Percentiles rank a stretch among this genome's conserved stretches.
These are phyloP conservation scores for Knoxia roxburghii DNA, from an alignment of 257 asterid species.

Conservation along the genomic window DNA sequence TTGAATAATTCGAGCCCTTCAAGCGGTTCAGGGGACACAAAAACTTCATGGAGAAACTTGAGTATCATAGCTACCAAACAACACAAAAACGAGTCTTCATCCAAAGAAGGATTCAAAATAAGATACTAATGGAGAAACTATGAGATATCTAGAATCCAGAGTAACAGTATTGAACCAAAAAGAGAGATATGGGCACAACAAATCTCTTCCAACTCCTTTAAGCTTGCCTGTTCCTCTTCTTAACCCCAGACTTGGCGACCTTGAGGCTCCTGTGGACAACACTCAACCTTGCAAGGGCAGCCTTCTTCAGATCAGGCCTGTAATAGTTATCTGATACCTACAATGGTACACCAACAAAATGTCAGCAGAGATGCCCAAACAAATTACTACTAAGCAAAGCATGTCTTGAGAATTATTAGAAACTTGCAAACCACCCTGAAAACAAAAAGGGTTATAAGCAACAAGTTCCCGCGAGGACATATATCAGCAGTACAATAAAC, in stretches of 20 bases:
- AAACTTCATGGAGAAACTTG: too few relatives aligned
- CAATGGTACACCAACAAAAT: not conserved
- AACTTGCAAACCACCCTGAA: not conserved
- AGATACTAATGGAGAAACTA: not conserved
- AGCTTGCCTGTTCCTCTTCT: slow-evolving; percentile 87
- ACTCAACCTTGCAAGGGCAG: slow-evolving; percentile 86
- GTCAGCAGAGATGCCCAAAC: not conserved
- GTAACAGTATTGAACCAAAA: not conserved
- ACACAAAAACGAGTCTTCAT: not conserved
- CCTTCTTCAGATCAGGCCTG: slow-evolving; percentile 89
- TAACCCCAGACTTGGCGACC: slow-evolving; percentile 85
- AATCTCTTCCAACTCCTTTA: not conserved
- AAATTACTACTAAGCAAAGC: too few relatives aligned
- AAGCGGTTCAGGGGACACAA: not conserved
- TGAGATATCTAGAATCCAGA: not conserved
- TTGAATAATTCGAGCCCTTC: not conserved
- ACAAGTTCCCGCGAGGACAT: not conserved
- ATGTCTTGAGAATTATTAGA: too few relatives aligned
- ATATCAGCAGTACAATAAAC: not conserved
- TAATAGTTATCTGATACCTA: slow-evolving; percentile 78
- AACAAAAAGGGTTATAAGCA: not conserved
- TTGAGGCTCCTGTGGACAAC: slow-evolving; percentile 79
- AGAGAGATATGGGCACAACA: slow-evolving; percentile 10
- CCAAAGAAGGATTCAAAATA: not conserved
- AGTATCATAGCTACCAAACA: not conserved